Base-by-base conservation (phyloP, 176 grass and related monocot species). In the Zea mays region DNA sequence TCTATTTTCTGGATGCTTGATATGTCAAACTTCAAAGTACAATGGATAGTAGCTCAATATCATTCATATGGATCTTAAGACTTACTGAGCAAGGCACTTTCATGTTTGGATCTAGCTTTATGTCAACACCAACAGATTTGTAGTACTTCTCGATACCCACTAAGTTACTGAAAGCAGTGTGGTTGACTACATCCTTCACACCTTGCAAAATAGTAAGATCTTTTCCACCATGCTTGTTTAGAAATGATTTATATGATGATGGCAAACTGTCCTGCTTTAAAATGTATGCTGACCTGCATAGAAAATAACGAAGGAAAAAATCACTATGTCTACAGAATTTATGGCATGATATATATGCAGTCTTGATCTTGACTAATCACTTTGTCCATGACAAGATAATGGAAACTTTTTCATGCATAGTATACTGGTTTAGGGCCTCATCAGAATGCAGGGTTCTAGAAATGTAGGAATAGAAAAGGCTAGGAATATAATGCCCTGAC, bases 71-170 rank as follows among this genome's bases (percentile, higher is more conserved):
- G 9, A 76, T 84, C 9, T 62, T 54, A 11, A 76, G 74, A 90
- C 91, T 87, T 92, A 97, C 94, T 35, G 91, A 84, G 69, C 94
- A 97, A 75, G 94, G 94, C 43, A 94, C 72, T 88, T 84, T 90
- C 94, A 97, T 97, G 44, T 90, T 86, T 40, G 94, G 89, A 76
- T 97, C 89, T 81, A 97, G 68, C 79, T 94, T 98, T 79, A 90
- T 42, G 80, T 94, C 85, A 75, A 92, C 85, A 78, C 91, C 91
- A 46, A 86, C 67, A 62, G 91, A 98, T 77, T 86, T 90, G 85
- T 97, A 97, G 68, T 90, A 84, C 78, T 90, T 91, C 79, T 87
- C 85, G 17, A 94, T 84, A 65, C 80, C 83, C 11, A n/a, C 80
- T 82, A 98, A 85, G 62, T 98, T 94, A 45, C 87, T 82, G 52